Conservation (phyloP, 2,329 filamentous ascomycete genomes). For the Albifimbria verrucaria region DNA sequence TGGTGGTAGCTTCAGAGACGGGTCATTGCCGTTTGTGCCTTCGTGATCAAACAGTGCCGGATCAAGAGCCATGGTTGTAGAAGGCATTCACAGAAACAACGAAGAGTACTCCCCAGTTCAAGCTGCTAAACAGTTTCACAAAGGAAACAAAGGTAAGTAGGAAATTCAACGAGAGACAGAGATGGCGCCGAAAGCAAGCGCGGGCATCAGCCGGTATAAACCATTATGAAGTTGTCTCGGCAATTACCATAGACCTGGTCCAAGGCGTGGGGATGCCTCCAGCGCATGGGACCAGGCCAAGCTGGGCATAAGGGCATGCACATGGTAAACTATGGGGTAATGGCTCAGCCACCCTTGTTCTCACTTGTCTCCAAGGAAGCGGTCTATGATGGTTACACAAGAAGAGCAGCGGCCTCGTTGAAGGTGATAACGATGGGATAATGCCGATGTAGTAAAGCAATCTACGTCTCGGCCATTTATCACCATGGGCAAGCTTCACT, state of each 20-base stretch:
- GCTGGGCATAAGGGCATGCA: not conserved
- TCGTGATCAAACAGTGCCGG: not conserved
- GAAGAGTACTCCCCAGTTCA: not conserved
- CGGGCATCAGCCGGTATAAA: no score
- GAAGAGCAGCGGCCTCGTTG: no score
- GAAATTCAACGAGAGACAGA: no score
- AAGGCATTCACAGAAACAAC: no score
- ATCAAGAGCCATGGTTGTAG: not conserved
- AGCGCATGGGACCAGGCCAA: not conserved
- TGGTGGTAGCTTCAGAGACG: constrained; percentile 11
- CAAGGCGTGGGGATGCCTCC: not conserved
- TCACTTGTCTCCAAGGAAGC: not conserved
- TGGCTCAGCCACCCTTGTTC: not conserved
- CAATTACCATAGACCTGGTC: not conserved
- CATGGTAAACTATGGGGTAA: not conserved
- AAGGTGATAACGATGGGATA: not conserved
- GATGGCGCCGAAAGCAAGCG: no score
- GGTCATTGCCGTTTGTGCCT: not conserved
- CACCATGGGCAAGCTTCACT: no score
- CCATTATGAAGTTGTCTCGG: no score
- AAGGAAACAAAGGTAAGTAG: not conserved
- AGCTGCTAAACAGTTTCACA: not conserved
- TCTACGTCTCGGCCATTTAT: no score
- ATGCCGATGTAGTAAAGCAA: no score
- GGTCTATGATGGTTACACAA: no score